Conservation (phyloP, 139 green algal genomes). For the Chlorella sp. region DNA sequence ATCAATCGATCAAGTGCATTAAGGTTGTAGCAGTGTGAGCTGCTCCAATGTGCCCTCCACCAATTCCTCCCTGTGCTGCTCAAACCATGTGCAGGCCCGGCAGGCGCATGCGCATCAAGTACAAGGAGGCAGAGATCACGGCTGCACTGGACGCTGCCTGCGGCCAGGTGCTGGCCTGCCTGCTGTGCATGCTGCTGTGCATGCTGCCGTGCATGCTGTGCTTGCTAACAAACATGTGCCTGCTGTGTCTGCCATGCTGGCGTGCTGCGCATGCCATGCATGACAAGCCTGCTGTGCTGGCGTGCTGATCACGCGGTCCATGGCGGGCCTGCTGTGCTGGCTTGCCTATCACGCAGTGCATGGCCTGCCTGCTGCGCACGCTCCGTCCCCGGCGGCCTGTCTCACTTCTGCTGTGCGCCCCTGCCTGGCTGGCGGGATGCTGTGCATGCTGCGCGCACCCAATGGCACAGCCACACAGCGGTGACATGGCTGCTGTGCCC, state of each 20-base stretch:
- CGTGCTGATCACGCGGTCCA: too few species aligned
- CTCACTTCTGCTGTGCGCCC: too few species aligned
- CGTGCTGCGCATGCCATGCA: too few species aligned
- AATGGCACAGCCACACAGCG: neutral
- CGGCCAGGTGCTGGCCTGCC: neutral
- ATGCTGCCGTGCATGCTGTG: neutral
- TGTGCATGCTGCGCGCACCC: neutral
- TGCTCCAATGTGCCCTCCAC: neutral
- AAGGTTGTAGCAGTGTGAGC: too few species aligned
- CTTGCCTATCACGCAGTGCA: too few species aligned
- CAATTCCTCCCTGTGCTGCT: neutral
- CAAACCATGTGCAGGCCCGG: constrained; percentile 7
- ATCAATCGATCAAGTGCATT: too few species aligned
- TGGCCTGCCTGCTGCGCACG: too few species aligned
- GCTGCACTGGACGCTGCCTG: constrained; percentile 1
- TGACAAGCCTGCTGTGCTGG: too few species aligned
- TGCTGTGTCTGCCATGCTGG: neutral
- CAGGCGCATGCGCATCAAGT: neutral
- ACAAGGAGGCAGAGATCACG: neutral
- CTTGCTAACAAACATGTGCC: neutral
- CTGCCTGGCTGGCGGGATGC: too few species aligned
- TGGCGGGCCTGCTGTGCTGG: too few species aligned
- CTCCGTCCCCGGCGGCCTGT: too few species aligned
- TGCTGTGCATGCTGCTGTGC: neutral
- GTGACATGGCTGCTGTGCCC: neutral